These are phyloP conservation scores for Nannizziopsis barbatae DNA, from an alignment of 2,329 filamentous ascomycete genomes.

Conservation along the genomic window DNA sequence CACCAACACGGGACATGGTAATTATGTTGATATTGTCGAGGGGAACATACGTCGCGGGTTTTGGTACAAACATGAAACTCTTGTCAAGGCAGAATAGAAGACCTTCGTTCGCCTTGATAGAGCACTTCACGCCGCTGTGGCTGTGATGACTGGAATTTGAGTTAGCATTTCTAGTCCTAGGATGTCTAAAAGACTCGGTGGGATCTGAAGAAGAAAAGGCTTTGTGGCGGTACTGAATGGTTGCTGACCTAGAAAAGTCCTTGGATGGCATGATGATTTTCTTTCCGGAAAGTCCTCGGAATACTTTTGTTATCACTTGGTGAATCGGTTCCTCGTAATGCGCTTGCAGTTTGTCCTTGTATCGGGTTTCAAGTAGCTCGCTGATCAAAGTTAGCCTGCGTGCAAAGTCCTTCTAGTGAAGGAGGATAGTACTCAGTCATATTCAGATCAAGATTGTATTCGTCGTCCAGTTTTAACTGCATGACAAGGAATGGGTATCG, in stretches of 20 bases:
- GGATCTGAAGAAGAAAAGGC: constrained; percentile 1
- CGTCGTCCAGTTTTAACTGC: constrained; percentile 97
- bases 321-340: constrained; percentile 92
- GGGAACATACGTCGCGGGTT: constrained; percentile 92
- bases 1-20: constrained; percentile 90
- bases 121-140: constrained; percentile 94
- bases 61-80: constrained; percentile 97
- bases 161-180: constrained; percentile 12
- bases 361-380: constrained; percentile 70
- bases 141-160: constrained; percentile 57
- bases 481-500: constrained; percentile 97
- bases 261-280: constrained; percentile 88
- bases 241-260: constrained; percentile 65
- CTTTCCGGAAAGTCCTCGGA: constrained; percentile 87
- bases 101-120: constrained; percentile 98
- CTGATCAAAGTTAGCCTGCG: constrained; percentile 18
- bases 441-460: constrained; percentile 92
- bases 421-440: constrained; percentile 55
- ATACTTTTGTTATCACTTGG: constrained; percentile 88
- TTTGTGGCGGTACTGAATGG: constrained; percentile 4
- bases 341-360: constrained; percentile 76
- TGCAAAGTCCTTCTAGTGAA: not conserved
- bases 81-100: constrained; percentile 96
- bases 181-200: constrained; percentile 6
- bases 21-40: constrained; percentile 87